Evolutionary conservation across 805 yeast species (phyloP), one percentile per base, ranked within the genome.

Genomic region (Saccharomycopsis lassenensis): DNA sequence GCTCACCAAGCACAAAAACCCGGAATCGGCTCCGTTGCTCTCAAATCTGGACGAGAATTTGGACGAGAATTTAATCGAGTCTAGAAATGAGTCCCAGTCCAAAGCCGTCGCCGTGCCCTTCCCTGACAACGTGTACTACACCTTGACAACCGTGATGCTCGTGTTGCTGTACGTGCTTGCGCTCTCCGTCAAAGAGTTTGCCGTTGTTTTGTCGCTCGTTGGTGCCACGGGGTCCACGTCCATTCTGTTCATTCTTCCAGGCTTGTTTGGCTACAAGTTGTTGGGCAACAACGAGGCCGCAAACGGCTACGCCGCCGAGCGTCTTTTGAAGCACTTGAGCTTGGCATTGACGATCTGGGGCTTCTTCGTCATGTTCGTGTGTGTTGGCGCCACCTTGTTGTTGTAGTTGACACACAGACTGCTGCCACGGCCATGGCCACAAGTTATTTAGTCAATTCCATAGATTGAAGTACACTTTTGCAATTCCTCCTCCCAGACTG

Each of bases 171-270:
- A 78, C 48, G 40, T 64, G 0, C 55, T 74, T 11, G 84, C 93
- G 0, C 54, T 74, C 1, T 54, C 71, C 7, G 68, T 81, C 7
- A 59, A 65, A 1, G 77, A 84, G 0, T 72, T 81, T 50, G 87
- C 79, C 36, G 65, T 70, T 24, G 80, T 81, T 3, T 56, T 81
- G 32, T 73, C 89, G 1, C 58, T 81, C 35, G 86, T 81, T 7
- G 93, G 93, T 3, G 79, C 87, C 4, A 81, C 91, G 0, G 93
- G 93, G 0, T 81, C 87, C 4, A 82, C 87, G 0, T 63, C 84
- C 18, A 81, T 81, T 34, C 74, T 85, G 17, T 81, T 80, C 54
- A 78, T 79, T 7, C 61, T 81, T 29, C 93, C 93, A 0, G 91
- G 93, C 0, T 59, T 76, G 39, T 81, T 80, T 54, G 89, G 89